Percentiles rank a stretch among this genome's conserved stretches.
Conservation (phyloP, 1,284 basidiomycete species). For the Ustilago curta region DNA sequence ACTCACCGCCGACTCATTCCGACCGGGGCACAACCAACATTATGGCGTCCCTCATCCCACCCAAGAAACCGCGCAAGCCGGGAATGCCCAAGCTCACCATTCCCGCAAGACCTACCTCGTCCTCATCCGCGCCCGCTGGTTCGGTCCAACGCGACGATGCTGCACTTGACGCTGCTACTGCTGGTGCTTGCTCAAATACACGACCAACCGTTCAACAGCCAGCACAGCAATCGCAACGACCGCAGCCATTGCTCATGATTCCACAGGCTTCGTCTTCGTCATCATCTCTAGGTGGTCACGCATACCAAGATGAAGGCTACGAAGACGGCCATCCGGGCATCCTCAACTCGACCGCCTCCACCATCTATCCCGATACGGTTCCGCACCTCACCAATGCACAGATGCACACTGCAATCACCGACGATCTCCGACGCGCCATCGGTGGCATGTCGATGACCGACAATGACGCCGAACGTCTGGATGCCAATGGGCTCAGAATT, state of each 20-base stretch:
- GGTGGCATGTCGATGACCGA: conserved; percentile 54
- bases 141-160: conserved; percentile 25
- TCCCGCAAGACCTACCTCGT: conserved; percentile 40
- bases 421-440: conserved; percentile 62
- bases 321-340: conserved; percentile 48
- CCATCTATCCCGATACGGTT: conserved; percentile 61
- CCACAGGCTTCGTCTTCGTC: conserved; percentile 37
- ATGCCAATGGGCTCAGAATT: conserved; percentile 42
- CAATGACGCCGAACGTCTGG: conserved; percentile 39
- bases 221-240: conserved; percentile 21
- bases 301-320: conserved; percentile 51
- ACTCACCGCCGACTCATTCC: no score
- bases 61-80: conserved; percentile 57
- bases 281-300: conserved; percentile 19
- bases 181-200: background rate
- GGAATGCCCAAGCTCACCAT: conserved; percentile 67
- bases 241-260: conserved; percentile 41
- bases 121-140: conserved; percentile 36
- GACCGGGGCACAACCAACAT: background rate
- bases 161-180: conserved; percentile 6
- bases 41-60: conserved; percentile 66
- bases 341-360: conserved; percentile 33
- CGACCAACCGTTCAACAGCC: conserved; percentile 20
- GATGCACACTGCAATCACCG: conserved; percentile 56
- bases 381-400: conserved; percentile 52